Conservation (phyloP, 1,284 basidiomycete species). For the Trichosporon sp. region DNA sequence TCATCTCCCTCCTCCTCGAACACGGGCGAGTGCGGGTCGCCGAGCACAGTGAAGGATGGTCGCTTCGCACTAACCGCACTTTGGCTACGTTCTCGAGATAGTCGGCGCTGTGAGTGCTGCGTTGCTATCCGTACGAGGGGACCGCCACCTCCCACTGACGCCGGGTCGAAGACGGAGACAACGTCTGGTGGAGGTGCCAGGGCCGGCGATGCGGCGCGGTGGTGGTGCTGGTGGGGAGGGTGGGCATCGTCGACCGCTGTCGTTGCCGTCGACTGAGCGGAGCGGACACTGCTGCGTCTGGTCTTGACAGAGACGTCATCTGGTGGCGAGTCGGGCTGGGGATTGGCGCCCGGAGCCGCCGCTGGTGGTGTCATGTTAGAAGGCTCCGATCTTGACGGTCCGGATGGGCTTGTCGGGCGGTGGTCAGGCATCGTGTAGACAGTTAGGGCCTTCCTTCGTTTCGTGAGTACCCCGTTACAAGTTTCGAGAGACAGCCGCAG, state of each 20-base stretch:
- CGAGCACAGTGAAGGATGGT: not conserved
- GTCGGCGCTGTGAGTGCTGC: conserved; percentile 18
- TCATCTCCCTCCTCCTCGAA: conserved; percentile 6
- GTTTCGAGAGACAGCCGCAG: no score
- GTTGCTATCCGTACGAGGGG: conserved; percentile 36
- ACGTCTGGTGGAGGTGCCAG: conserved; percentile 24
- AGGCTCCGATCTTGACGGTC: not conserved
- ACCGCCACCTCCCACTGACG: conserved; percentile 36
- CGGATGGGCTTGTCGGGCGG: not conserved
- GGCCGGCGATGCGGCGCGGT: not conserved
- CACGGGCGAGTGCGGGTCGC: not conserved
- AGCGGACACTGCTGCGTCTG: not conserved
- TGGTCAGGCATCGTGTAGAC: not conserved
- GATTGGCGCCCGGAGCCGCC: not conserved
- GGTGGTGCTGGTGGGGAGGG: not conserved
- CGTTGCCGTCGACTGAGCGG: not conserved
- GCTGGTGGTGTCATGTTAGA: not conserved
- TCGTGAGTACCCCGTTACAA: no score
- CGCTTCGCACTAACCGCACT: not conserved
- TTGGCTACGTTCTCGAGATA: not conserved
- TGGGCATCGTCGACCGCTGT: not conserved
- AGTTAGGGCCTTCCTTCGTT: not conserved
- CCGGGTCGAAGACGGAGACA: conserved; percentile 36
- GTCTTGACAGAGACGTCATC: not conserved
- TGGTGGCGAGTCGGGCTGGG: not conserved